Evolutionary conservation across 106 monocot genomes (phyloP), one percentile per base, ranked within the genome.

Genomic region (Dendrobium catenatum): DNA sequence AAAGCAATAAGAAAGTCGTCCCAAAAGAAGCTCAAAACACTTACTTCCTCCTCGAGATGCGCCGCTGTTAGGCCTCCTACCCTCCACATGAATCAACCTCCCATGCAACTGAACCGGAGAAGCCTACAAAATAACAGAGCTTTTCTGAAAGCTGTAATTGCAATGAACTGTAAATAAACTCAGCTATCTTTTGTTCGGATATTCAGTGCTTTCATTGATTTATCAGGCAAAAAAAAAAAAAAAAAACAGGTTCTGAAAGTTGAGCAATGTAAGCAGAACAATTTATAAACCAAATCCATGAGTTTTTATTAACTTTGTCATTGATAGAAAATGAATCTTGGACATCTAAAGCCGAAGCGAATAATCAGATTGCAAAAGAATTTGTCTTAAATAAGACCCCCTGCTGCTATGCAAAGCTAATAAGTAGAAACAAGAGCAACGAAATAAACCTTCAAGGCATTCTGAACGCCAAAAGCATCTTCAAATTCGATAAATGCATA

Each of bases 401-500:
- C 51, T 51, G 3, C 51, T 51, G 51, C 51, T 51, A 51, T 51
- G 51, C 15, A 51, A 51, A 13, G 51, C 26, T 72, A 33, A 72
- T 72, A 33, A 72, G 16, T 9, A 72, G 11, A 27, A 40, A 72
- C 4, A 37, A 72, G 72, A 40, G 20, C 29, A 72, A 72, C 20
- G 26, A 26, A 24, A 82, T 75, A 80, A 31, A 95, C 95, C 93
- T 91, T 81, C 15, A 95, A 72, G n/a, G 95, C 92, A 88, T 95
- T 95, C 37, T 88, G 87, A 51, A 91, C 89, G 24, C 90, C 88
- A 80, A 10, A 22, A 24, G 80, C 66, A 75, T 95, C 93, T 85
- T 90, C 95, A 77, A 86, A 95, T 79, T 95, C 95, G 27, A 95
- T 78, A 59, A 95, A 95, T 5, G 90, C 92, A 88, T 92, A 95